These are phyloP conservation scores for Trypanosoma caninum DNA, from an alignment of 208 protist species.

Conservation along the genomic window DNA sequence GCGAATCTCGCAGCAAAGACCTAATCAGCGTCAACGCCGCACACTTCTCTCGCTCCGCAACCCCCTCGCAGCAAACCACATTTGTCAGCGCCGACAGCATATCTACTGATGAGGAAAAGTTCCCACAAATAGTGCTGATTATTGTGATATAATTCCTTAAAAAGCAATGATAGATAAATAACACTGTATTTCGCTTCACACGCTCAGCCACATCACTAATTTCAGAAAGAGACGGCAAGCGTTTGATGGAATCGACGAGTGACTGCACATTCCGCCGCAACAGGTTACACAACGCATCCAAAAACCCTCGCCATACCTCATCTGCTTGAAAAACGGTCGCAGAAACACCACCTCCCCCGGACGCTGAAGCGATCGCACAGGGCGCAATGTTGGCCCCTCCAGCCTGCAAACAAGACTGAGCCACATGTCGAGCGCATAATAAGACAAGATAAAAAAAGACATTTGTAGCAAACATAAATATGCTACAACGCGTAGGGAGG, in stretches of 20 bases:
- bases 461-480: slow-evolving; percentile 37
- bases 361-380: not conserved
- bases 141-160: slow-evolving; percentile 55
- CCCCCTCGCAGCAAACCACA: slow-evolving; percentile 50
- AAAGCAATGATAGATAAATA: slow-evolving; percentile 48
- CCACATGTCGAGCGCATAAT: slow-evolving; percentile 15
- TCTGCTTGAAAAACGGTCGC: slow-evolving; percentile 7
- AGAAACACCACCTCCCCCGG: not conserved
- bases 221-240: slow-evolving; percentile 10
- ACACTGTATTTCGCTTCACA: slow-evolving; percentile 46
- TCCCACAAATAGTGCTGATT: slow-evolving; percentile 38
- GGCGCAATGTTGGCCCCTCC: not conserved
- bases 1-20: slow-evolving; percentile 23
- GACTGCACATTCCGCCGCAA: slow-evolving; percentile 23
- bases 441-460: slow-evolving; percentile 42
- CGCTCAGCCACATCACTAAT: slow-evolving; percentile 26
- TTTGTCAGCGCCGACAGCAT: slow-evolving; percentile 45
- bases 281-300: slow-evolving; percentile 18
- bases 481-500: slow-evolving; percentile 29
- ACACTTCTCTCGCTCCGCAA: slow-evolving; percentile 36
- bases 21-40: slow-evolving; percentile 46
- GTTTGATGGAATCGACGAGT: slow-evolving; percentile 23
- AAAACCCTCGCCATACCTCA: slow-evolving; percentile 22
- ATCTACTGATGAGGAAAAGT: slow-evolving; percentile 27
- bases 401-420: not conserved